A percentile compares a stretch with the other conserved stretches of the same genome.
These are phyloP conservation scores for Candida jianshihensis DNA, from an alignment of 805 yeast species.

Conservation along the genomic window DNA sequence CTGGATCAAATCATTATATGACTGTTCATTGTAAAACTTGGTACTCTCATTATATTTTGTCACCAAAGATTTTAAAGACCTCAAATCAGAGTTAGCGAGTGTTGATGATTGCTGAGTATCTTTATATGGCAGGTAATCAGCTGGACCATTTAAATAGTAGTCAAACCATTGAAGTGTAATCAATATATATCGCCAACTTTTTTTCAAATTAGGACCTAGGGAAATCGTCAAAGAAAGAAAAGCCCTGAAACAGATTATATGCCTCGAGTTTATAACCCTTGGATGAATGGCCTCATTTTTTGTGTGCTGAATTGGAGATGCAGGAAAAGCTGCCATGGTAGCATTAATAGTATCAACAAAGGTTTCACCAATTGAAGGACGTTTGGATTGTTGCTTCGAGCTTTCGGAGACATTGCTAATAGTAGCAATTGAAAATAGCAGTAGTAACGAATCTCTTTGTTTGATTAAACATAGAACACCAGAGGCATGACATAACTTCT, in stretches of 20 bases:
- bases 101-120: conserved; percentile 36
- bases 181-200: conserved; percentile 59
- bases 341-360: conserved; percentile 37
- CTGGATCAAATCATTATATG: conserved; percentile 41
- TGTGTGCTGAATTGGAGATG: conserved; percentile 6
- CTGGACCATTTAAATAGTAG: conserved; percentile 59
- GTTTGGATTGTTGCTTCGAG: conserved; percentile 14
- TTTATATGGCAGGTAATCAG: conserved; percentile 29
- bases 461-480: conserved; percentile 59
- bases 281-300: conserved; percentile 23
- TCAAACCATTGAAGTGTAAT: conserved; percentile 75
- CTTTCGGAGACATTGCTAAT: conserved; percentile 33
- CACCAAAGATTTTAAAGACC: conserved; percentile 48
- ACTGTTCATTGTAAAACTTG: conserved; percentile 40
- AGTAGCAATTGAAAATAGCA: conserved; percentile 39
- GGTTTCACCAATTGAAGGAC: conserved; percentile 41
- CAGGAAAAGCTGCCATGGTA: conserved; percentile 11
- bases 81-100: conserved; percentile 38
- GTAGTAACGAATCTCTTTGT: conserved; percentile 51
- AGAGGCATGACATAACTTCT: conserved; percentile 73
- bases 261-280: conserved; percentile 54
- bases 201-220: conserved; percentile 64
- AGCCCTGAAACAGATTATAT: conserved; percentile 72
- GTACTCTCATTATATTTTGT: conserved; percentile 61
- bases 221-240: conserved; percentile 71